Evolutionary conservation across 768 basidiomycete species (phyloP), one percentile per base, ranked within the genome.

Genomic region (Naganishia friedmannii): DNA sequence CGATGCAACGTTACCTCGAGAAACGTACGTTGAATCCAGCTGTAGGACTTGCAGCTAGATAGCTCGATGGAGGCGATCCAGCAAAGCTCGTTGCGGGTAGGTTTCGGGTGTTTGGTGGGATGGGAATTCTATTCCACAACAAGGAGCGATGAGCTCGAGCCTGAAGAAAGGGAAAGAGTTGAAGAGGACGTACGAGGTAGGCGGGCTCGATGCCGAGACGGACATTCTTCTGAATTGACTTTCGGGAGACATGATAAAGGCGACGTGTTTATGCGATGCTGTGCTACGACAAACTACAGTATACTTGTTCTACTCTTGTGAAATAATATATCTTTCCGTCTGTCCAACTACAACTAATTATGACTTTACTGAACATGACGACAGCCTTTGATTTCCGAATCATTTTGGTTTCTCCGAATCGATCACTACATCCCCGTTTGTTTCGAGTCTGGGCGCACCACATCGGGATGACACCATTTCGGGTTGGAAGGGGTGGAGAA

Each of bases 121-220:
- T 82, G 8, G 80, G 79, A 56, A 82, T 80, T 66, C 80, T 82
- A 54, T 46, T 31, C 13, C 13, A 15, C 37, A 48, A 2, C 0
- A 34, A 34, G 21, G 58, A 39, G 12, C 60, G 70, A 10, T 51
- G 28, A 57, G 34, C 21, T n/a, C 8, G 46, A 39, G 56, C 34
- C 29, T 60, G 31, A 39, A 37, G 7, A 37, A 29, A 34, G 51
- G 21, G 23, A n/a, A 10, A 53, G 65, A 26, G 54, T 56, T 31
- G 28, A 6, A 9, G n/a, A 31, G 28, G 7, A 74, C 80, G 72
- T 69, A 81, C 80, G 70, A 78, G 57, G 55, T 74, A 6, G 78
- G 78, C 7, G 78, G 78, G 67, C 74, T 74, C n/a, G 80, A 82
- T 54, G 79, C 79, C 42, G 79, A 79, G 31, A 82, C 80, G 10